Percentiles rank a stretch among this genome's conserved stretches.
Evolutionary conservation across 2,329 filamentous ascomycete species (phyloP).

Genomic region (Escovopsis weberi): DNA sequence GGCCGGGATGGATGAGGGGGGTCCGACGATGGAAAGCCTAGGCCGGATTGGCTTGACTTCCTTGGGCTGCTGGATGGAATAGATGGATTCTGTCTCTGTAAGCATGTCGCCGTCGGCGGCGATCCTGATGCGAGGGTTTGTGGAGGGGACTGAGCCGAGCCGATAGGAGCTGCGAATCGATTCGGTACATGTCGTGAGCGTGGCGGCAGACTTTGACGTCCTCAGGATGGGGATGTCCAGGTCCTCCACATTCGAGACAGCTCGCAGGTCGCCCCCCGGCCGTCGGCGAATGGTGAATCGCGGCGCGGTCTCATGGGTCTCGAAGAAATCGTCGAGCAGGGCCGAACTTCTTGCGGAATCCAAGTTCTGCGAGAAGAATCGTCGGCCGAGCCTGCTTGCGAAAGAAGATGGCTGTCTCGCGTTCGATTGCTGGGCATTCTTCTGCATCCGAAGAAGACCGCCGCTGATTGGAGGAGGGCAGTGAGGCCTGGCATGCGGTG

Average conservation of each 20-base stretch:
- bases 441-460: conserved; percentile 22
- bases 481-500: conserved; percentile 11
- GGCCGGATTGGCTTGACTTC: conserved; percentile 30
- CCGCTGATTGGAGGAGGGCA: conserved; percentile 16
- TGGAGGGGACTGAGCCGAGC: conserved; percentile 21
- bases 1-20: conserved; percentile 45
- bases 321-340: conserved; percentile 27
- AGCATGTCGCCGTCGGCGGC: neutral
- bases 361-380: conserved; percentile 42
- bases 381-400: conserved; percentile 37
- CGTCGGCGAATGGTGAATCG: conserved; percentile 52
- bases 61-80: conserved; percentile 45
- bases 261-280: conserved; percentile 61
- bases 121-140: neutral
- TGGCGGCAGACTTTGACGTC: conserved; percentile 43
- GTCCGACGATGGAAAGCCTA: conserved; percentile 42
- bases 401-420: conserved; percentile 31
- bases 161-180: conserved; percentile 45
- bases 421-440: conserved; percentile 33
- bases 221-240: conserved; percentile 34
- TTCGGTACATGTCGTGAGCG: conserved; percentile 44
- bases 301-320: conserved; percentile 30
- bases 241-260: conserved; percentile 50
- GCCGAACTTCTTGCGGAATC: conserved; percentile 46
- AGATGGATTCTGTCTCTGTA: conserved; percentile 14